These are phyloP conservation scores for Grammothele lineata DNA, from an alignment of 768 basidiomycete species.

Conservation along the genomic window DNA sequence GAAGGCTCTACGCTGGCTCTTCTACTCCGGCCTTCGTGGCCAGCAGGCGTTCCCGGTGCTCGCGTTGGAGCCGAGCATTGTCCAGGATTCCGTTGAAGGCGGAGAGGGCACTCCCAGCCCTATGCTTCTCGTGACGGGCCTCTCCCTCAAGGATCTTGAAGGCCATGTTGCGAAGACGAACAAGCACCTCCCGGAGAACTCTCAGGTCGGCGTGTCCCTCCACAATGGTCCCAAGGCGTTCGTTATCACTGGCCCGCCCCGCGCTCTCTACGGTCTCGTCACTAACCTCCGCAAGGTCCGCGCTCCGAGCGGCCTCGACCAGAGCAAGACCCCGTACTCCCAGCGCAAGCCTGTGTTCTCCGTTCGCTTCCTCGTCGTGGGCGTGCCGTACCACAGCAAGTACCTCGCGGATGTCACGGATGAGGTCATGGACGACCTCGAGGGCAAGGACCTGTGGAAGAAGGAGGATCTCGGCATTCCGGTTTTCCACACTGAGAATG, in stretches of 20 bases:
- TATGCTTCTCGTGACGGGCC: conserved; percentile 89
- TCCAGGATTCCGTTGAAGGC: conserved; percentile 84
- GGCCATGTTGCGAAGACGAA: conserved; percentile 85
- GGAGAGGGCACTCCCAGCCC: conserved; percentile 92
- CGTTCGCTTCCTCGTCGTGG: conserved; percentile 91
- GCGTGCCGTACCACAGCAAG: conserved; percentile 91
- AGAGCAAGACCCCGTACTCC: conserved; percentile 91
- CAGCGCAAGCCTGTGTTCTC: conserved; percentile 94
- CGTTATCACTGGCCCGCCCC: conserved; percentile 89
- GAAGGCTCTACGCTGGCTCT: conserved; percentile 89
- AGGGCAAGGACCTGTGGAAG: conserved; percentile 75
- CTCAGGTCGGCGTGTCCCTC: conserved; percentile 81
- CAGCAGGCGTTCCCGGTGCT: conserved; percentile 93
- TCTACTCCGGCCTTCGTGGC: conserved; percentile 89
- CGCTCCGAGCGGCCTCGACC: conserved; percentile 83
- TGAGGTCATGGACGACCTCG: conserved; percentile 75
- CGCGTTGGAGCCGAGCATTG: conserved; percentile 81
- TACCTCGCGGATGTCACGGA: conserved; percentile 69
- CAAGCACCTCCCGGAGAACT: conserved; percentile 72
- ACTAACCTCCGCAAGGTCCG: conserved; percentile 87
- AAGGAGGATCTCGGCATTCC: conserved; percentile 68
- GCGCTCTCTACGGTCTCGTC: conserved; percentile 91
- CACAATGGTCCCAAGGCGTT: conserved; percentile 89
- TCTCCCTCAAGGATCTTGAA: conserved; percentile 71
- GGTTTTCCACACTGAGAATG: conserved; percentile 91